A percentile compares a stretch with the other conserved stretches of the same genome.
phyloP scores from a whole-genome alignment of 2,329 filamentous ascomycete species.

The Fusarium staphyleae region DNA sequence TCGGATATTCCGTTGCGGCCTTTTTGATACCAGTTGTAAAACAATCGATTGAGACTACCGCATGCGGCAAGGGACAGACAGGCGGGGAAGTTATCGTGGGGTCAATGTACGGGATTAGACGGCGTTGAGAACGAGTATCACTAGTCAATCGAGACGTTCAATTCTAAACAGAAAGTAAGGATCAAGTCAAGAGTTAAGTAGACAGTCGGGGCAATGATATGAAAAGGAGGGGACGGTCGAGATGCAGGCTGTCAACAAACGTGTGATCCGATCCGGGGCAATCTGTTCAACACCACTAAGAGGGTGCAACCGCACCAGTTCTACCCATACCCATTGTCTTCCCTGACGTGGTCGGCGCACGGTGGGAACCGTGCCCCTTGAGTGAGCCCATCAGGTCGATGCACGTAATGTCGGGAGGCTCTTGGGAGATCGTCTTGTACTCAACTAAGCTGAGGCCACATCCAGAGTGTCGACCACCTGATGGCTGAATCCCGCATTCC shows the following conservation, averaged over 20 bases:
- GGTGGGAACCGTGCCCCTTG: slow-evolving; percentile 38
- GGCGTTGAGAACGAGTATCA: slow-evolving; percentile 10
- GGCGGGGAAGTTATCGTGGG: slow-evolving; percentile 19
- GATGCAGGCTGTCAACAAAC: slow-evolving; percentile 35
- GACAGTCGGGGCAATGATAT: slow-evolving; percentile 33
- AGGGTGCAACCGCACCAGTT: slow-evolving; percentile 39
- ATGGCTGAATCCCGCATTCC: slow-evolving; percentile 36
- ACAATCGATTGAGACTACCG: slow-evolving; percentile 24
- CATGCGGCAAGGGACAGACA: slow-evolving; percentile 26
- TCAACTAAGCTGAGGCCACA: slow-evolving; percentile 35
- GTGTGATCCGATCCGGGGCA: slow-evolving; percentile 41
- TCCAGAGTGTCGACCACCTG: slow-evolving; percentile 36
- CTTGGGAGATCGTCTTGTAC: slow-evolving; percentile 28
- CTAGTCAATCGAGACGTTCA: slow-evolving; percentile 14
- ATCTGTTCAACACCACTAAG: slow-evolving; percentile 42
- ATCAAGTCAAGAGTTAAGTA: slow-evolving; percentile 18
- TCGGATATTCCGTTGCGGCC: not conserved
- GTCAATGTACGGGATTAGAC: slow-evolving; percentile 4
- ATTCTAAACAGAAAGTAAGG: slow-evolving; percentile 16
- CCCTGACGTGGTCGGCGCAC: slow-evolving; percentile 43
- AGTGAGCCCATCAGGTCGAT: slow-evolving; percentile 41
- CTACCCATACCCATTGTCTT: slow-evolving; percentile 42
- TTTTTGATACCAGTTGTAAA: slow-evolving; percentile 7
- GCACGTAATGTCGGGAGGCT: slow-evolving; percentile 40
- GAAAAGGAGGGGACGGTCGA: slow-evolving; percentile 32